These are phyloP conservation scores for Corymbia maculata DNA, from an alignment of 345 rosid genomes.

Conservation along the genomic window DNA sequence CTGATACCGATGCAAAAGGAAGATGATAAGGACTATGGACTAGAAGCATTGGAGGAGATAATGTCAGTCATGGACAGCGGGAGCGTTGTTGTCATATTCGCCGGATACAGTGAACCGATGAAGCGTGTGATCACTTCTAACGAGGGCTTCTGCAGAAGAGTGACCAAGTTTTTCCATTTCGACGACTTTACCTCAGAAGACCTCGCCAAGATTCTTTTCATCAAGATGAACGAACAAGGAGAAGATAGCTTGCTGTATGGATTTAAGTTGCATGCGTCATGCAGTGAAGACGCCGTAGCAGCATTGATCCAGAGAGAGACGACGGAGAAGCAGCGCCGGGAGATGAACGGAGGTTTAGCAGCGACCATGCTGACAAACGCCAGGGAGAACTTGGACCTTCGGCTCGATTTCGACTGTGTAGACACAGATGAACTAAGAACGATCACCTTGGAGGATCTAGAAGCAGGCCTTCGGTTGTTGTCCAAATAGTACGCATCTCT, in stretches of 20 bases:
- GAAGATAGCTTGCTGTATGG: constrained; percentile 59
- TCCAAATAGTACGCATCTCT: constrained; percentile 10
- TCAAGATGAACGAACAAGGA: constrained; percentile 75
- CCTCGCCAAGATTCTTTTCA: constrained; percentile 65
- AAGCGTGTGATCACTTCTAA: constrained; percentile 86
- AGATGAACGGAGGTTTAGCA: constrained; percentile 89
- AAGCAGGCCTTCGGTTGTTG: constrained; percentile 53
- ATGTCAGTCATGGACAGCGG: constrained; percentile 98
- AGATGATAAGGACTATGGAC: constrained; percentile 92
- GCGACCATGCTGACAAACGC: constrained; percentile 84
- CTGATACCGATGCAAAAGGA: constrained; percentile 91
- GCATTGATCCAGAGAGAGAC: constrained; percentile 57
- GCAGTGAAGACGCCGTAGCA: constrained; percentile 59
- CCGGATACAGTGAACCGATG: constrained; percentile 97
- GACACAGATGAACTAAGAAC: constrained; percentile 63
- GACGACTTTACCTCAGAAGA: constrained; percentile 67
- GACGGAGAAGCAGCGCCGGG: constrained; percentile 78
- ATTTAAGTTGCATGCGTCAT: constrained; percentile 53
- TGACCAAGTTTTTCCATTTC: constrained; percentile 82
- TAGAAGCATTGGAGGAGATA: constrained; percentile 95
- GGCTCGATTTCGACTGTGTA: constrained; percentile 76
- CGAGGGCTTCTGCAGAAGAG: constrained; percentile 97
- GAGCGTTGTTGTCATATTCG: constrained; percentile 81
- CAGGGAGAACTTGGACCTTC: constrained; percentile 78
- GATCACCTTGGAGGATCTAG: constrained; percentile 62